Evolutionary conservation across 2,329 filamentous ascomycete species (phyloP).

Genomic region (Calonectria fujianensis): DNA sequence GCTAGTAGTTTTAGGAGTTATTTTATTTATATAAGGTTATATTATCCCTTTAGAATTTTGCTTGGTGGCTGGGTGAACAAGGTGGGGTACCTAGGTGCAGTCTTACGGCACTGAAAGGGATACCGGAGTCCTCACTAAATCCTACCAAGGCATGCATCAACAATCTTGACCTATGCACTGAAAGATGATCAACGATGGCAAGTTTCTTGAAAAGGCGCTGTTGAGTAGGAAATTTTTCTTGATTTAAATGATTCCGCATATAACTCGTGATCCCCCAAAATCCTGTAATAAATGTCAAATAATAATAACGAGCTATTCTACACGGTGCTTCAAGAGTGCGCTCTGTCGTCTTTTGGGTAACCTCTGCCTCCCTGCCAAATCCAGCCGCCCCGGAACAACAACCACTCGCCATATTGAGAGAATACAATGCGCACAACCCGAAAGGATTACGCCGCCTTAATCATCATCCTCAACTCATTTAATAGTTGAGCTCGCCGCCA

Average conservation of each 20-base stretch:
- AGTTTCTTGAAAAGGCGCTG: not conserved
- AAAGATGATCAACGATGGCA: too few relatives aligned
- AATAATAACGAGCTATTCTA: conserved; percentile 48
- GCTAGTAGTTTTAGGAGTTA: too few relatives aligned
- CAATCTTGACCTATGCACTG: not conserved
- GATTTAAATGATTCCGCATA: conserved; percentile 15
- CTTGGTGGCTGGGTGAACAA: too few relatives aligned
- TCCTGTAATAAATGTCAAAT: conserved; percentile 32
- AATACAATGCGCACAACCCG: conserved; percentile 11
- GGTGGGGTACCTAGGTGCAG: too few relatives aligned
- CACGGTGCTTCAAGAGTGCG: conserved; percentile 43
- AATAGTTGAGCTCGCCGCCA: conserved; percentile 94
- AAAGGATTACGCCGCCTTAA: conserved; percentile 11
- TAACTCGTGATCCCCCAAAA: conserved; percentile 29
- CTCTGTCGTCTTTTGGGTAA: conserved; percentile 27
- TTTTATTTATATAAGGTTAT: too few relatives aligned
- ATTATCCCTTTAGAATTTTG: too few relatives aligned
- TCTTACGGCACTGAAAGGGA: too few relatives aligned
- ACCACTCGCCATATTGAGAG: conserved; percentile 29
- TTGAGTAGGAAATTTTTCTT: not conserved
- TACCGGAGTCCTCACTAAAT: too few relatives aligned
- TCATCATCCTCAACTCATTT: conserved; percentile 49
- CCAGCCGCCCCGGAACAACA: conserved; percentile 41
- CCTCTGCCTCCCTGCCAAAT: conserved; percentile 28
- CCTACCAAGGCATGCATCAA: too few relatives aligned